Evolutionary conservation across 805 yeast genomes (phyloP).

Genomic region (Pichia gijzeniarum): DNA sequence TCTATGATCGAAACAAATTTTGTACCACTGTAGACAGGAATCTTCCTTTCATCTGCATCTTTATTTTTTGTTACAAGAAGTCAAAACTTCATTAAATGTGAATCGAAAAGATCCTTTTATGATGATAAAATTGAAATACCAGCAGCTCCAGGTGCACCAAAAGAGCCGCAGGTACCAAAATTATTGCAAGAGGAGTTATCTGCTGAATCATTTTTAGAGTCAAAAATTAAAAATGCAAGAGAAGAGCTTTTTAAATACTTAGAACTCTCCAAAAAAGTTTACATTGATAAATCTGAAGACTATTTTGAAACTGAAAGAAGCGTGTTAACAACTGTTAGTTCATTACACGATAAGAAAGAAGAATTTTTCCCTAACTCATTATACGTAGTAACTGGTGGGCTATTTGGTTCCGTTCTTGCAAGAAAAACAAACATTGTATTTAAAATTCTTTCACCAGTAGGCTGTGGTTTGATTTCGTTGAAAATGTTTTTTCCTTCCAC

Average conservation of each 20-base stretch:
- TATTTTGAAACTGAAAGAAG: slow-evolving; percentile 56
- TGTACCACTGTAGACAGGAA: slow-evolving; percentile 4
- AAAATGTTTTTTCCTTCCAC: slow-evolving; percentile 68
- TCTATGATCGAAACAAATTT: too few species aligned
- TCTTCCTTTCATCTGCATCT: slow-evolving; percentile 8
- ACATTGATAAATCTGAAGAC: slow-evolving; percentile 42
- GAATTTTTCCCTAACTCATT: slow-evolving; percentile 65
- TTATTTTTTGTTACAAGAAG: not conserved
- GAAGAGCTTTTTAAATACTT: slow-evolving; percentile 32
- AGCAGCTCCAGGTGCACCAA: slow-evolving; percentile 19
- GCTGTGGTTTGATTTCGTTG: slow-evolving; percentile 59
- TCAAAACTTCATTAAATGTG: slow-evolving; percentile 14
- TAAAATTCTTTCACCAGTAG: slow-evolving; percentile 50
- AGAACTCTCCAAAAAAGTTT: slow-evolving; percentile 31
- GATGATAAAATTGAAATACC: slow-evolving; percentile 15
- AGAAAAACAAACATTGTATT: slow-evolving; percentile 57
- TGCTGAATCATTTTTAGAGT: slow-evolving; percentile 35
- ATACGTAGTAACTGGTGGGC: slow-evolving; percentile 60
- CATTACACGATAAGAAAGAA: slow-evolving; percentile 58
- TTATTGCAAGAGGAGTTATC: slow-evolving; percentile 12
- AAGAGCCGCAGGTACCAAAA: slow-evolving; percentile 18
- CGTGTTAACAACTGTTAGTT: slow-evolving; percentile 56
- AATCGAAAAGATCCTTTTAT: slow-evolving; percentile 27
- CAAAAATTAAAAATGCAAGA: slow-evolving; percentile 43
- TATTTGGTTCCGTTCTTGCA: slow-evolving; percentile 67